Percentiles rank a stretch among this genome's conserved stretches.
phyloP scores from a whole-genome alignment of 305 asterid species.

The Fraxinus latifolia region DNA sequence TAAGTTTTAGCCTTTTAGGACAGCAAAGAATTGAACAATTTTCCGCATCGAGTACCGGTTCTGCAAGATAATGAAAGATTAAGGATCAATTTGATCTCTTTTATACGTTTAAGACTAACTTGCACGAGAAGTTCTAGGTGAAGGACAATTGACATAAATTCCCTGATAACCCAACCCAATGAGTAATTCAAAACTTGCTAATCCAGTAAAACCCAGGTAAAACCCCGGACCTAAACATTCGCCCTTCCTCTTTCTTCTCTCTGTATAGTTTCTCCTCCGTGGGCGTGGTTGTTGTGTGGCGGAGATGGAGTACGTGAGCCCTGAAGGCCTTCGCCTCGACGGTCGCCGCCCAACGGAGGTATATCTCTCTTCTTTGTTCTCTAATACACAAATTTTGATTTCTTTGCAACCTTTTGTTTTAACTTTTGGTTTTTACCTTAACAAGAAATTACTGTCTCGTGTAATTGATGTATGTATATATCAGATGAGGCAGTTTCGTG shows the following conservation, averaged over 20 bases:
- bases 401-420: neutral
- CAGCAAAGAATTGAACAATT: neutral
- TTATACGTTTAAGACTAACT: neutral
- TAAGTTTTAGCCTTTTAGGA: no score
- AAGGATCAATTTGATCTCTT: neutral
- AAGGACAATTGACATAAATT: neutral
- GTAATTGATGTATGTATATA: neutral
- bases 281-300: constrained; percentile 1
- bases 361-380: neutral
- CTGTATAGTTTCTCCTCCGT: neutral
- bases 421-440: neutral
- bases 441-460: neutral
- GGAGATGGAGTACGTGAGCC: constrained; percentile 85
- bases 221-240: neutral
- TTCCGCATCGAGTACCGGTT: neutral
- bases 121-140: neutral
- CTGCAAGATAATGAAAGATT: neutral
- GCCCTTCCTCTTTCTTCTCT: neutral
- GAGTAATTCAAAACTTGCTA: neutral
- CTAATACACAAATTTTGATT: neutral
- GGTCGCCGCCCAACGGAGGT: constrained; percentile 98
- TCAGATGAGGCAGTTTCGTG: constrained; percentile 95
- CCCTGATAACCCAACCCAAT: neutral
- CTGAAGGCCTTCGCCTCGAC: constrained; percentile 93
- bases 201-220: neutral